Base-by-base conservation (phyloP, 1,284 basidiomycete genomes). In the Cryptococcus maquisensis region DNA sequence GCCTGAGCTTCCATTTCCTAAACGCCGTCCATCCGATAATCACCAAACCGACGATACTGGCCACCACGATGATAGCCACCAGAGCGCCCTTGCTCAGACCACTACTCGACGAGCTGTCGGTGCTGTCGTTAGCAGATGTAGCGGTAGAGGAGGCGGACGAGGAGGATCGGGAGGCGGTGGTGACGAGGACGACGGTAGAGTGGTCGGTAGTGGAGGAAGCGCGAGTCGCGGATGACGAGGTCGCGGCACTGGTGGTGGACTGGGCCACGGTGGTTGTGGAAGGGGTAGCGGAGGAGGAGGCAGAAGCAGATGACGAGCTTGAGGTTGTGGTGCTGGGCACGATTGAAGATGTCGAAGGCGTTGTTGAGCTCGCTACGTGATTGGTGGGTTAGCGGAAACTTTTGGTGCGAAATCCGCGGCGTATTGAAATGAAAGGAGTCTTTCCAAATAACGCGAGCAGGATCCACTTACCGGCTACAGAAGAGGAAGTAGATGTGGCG, bases 1-100 rank as follows among this genome's bases (percentile, higher is more conserved):
- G 84, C 57, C 82, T 83, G 66, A 92, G 83, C 79, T 92, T 92
- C 87, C 87, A 90, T 77, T 91, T 92, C 78, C 90, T 86, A 81
- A 92, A 88, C 66, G 89, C 78, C 37, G 89, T 92, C 87, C 87
- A 93, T 60, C 86, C 80, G 61, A 90, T 82, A 50, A 81, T 80
- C 36, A 84, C 74, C 39, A 81, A 84, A 60, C 84, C 90, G 43
- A 90, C 69, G 43, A 81, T 83, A 5, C 84, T 80, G 9, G 83
- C 87, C 47, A 88, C 79, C 41, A 84, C 83, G 62, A 89, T 85
- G 64, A 93, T 79, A 47, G 84, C 79, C 23, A 86, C 89, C 54
- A 89, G 69, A 5, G 86, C 83, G 21, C 80, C 79, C 64, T 80
- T 81, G 45, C 81, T 74, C 49, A 80, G 48, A 7, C 72, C 71